These are phyloP conservation scores for Physcia stellaris DNA, from an alignment of 495 filamentous ascomycete genomes.

Conservation along the genomic window DNA sequence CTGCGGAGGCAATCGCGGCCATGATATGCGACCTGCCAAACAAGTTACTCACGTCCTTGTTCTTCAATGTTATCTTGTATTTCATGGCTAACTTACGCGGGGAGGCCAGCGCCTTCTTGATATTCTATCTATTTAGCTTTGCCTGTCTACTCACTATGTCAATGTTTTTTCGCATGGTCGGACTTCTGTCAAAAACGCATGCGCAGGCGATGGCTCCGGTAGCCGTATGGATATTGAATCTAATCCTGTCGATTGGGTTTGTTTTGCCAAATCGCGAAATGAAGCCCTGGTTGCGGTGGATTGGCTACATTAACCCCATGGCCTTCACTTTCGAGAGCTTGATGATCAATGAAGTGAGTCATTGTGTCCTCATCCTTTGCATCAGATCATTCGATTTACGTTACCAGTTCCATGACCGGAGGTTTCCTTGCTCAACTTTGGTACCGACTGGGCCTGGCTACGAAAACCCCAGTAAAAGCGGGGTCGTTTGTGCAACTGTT, in stretches of 20 bases:
- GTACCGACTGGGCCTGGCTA: conserved; percentile 46
- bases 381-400: no score
- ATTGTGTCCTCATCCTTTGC: no score
- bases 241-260: conserved; percentile 68
- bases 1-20: conserved; percentile 54
- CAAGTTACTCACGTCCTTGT: conserved; percentile 44
- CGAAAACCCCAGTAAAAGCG: conserved; percentile 19
- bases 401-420: conserved; percentile 62
- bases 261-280: conserved; percentile 55
- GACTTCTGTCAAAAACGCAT: conserved; percentile 53
- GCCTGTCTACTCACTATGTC: conserved; percentile 53
- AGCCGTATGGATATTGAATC: conserved; percentile 29
- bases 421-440: conserved; percentile 48
- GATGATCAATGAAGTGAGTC: conserved; percentile 54
- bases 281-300: conserved; percentile 67
- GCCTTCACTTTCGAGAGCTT: conserved; percentile 60
- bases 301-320: conserved; percentile 60
- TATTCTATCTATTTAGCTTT: conserved; percentile 60
- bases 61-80: conserved; percentile 54
- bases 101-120: conserved; percentile 56
- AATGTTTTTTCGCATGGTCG: conserved; percentile 64
- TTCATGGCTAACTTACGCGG: conserved; percentile 55
- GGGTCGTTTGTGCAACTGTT: conserved; percentile 45
- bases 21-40: conserved; percentile 57
- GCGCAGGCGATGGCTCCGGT: conserved; percentile 61